Base-by-base conservation (phyloP, 441 rosid genomes). In the Codiaeum variegatum region DNA sequence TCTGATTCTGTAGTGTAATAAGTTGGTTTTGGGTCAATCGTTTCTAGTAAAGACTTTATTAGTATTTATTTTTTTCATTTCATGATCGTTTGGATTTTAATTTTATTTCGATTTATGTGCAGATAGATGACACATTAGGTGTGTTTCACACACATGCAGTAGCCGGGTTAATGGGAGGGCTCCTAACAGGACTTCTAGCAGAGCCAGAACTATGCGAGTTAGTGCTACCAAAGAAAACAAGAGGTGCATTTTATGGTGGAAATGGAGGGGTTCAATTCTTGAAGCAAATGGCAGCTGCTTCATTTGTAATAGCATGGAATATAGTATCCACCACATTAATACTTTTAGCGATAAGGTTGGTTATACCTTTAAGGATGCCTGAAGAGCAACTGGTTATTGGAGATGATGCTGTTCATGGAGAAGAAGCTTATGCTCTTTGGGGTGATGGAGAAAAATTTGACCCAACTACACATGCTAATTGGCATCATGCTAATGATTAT, bases 371-470 rank as follows among this genome's bases (percentile, higher is more conserved):
- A 62, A 83, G 97, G 66, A 92, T 92, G 96, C 85, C 96, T 0
- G 93, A 92, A 28, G 87, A 87, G 61, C 89, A 92, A 67, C 94
- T 92, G 1, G 80, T 74, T 32, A 88, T 88, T 19, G 96, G 96
- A 69, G 96, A 92, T 3, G 97, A 92, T 0, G 97, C 97, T 0
- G 94, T 87, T 46, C 96, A 92, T 28, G 97, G 96, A 0, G 97
- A 92, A 78, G 96, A 90, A 83, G 96, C 96, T 19, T 92, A 90
- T 70, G 97, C 93, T 34, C 91, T 92, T n/a, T 89, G 96, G 96
- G 97, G 96, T 19, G 97, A 92, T 74, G 97, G 97, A 29, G 97
- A 92, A 54, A 92, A 85, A 75, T 88, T 83, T 64, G 98, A 92
- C 68, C 91, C 93, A 0, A 83, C 85, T 21, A 80, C 60, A 63